phyloP scores from a whole-genome alignment of 2,329 filamentous ascomycete genomes.

The Orbilia blumenaviensis region DNA sequence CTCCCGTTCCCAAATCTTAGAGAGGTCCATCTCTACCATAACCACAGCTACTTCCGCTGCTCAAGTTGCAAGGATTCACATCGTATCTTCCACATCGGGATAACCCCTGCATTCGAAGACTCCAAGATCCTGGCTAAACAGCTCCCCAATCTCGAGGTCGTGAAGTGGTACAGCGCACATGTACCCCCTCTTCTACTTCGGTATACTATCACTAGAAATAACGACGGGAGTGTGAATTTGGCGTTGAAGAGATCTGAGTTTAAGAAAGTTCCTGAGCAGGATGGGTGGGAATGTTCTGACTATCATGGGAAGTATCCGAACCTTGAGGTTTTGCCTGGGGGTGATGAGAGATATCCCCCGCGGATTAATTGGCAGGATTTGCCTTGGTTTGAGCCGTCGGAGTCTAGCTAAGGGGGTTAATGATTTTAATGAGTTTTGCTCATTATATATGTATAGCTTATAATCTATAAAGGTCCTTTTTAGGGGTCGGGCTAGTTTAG shows the following conservation, averaged over 20 bases:
- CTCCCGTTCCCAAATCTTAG: slow-evolving; percentile 1
- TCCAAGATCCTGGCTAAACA: background rate
- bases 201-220: slow-evolving; percentile 3
- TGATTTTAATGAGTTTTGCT: too few relatives aligned
- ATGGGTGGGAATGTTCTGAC: background rate
- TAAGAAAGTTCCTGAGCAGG: background rate
- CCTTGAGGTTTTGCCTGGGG: background rate
- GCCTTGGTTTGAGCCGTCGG: background rate
- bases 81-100: slow-evolving; percentile 9
- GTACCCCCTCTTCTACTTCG: background rate
- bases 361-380: slow-evolving; percentile 26
- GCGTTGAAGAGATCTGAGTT: background rate
- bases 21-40: slow-evolving; percentile 7
- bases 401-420: background rate
- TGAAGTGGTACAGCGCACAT: slow-evolving; percentile 24
- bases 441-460: too few relatives aligned
- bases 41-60: background rate
- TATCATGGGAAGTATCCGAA: slow-evolving; percentile 1
- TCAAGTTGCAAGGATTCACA: background rate
- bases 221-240: background rate
- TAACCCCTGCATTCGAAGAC: background rate
- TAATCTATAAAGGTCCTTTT: too few relatives aligned
- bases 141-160: background rate
- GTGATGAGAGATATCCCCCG: background rate
- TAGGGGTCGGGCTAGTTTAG: too few relatives aligned